Conservation (phyloP, 306 rosid genomes). For the Lablab purpureus region DNA sequence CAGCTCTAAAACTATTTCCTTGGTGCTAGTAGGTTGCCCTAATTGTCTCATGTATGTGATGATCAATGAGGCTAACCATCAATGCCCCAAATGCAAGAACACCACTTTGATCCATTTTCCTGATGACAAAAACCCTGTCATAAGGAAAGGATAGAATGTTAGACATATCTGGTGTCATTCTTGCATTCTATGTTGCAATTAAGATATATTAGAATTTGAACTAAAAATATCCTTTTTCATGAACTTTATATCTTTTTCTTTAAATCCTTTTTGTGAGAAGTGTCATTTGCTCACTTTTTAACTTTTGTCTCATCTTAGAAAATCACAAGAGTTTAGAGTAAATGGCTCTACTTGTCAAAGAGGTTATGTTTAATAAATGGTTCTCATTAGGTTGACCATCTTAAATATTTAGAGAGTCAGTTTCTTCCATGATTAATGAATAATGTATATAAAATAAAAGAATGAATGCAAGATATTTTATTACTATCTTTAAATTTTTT, state of each 20-base stretch:
- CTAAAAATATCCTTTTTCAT: slow-evolving; percentile 29
- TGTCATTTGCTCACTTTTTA: slow-evolving; percentile 65
- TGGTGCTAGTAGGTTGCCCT: slow-evolving; percentile 89
- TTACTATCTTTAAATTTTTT: not conserved
- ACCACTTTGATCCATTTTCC: slow-evolving; percentile 86
- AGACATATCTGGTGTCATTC: slow-evolving; percentile 22
- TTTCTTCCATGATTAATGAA: not conserved
- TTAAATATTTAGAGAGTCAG: not conserved
- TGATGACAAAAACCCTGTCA: slow-evolving; percentile 54
- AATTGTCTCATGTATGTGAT: slow-evolving; percentile 93
- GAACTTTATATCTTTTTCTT: not conserved
- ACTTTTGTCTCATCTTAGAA: slow-evolving; percentile 7
- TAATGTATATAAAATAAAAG: not conserved
- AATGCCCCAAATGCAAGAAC: slow-evolving; percentile 96
- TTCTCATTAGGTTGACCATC: not conserved
- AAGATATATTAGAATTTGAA: slow-evolving; percentile 45
- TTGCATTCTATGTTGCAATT: slow-evolving; percentile 36
- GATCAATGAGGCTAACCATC: slow-evolving; percentile 81
- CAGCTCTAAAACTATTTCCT: slow-evolving; percentile 79
- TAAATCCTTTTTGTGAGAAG: slow-evolving; percentile 24
- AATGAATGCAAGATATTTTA: not conserved
- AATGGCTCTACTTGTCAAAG: slow-evolving; percentile 40
- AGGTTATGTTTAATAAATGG: not conserved
- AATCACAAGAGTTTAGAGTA: slow-evolving; percentile 52
- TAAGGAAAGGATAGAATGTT: slow-evolving; percentile 56